These are phyloP conservation scores for Candida qinlingensis DNA, from an alignment of 805 yeast species.

Conservation along the genomic window DNA sequence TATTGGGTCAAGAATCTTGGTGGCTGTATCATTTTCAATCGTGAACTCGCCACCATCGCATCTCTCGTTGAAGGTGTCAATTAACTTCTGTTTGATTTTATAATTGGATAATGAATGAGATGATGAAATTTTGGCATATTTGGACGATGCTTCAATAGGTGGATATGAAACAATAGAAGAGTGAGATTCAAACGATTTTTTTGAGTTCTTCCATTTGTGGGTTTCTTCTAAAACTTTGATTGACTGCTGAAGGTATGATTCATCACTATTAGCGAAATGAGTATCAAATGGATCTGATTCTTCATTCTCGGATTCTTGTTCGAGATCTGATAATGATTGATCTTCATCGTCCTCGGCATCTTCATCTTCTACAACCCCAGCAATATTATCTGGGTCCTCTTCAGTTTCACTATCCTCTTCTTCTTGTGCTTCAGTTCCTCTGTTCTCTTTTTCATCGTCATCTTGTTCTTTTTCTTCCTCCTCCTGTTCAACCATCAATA, in stretches of 20 bases:
- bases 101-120: slow-evolving; percentile 27
- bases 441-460: slow-evolving; percentile 12
- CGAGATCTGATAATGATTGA: slow-evolving; percentile 13
- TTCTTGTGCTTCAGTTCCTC: slow-evolving; percentile 26
- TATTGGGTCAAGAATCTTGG: slow-evolving; percentile 54
- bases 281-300: slow-evolving; percentile 67
- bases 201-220: slow-evolving; percentile 22
- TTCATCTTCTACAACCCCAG: slow-evolving; percentile 19
- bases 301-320: slow-evolving; percentile 32
- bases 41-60: slow-evolving; percentile 18
- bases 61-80: slow-evolving; percentile 21
- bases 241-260: slow-evolving; percentile 31
- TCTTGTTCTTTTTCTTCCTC: slow-evolving; percentile 16
- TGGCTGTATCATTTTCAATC: slow-evolving; percentile 39
- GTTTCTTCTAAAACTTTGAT: slow-evolving; percentile 25
- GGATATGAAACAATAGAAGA: slow-evolving; percentile 23
- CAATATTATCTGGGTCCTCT: slow-evolving; percentile 24
- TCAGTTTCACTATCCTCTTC: slow-evolving; percentile 28
- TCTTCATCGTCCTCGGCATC: slow-evolving; percentile 20
- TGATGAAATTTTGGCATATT: slow-evolving; percentile 17
- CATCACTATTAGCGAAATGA: slow-evolving; percentile 57
- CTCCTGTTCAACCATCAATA: slow-evolving; percentile 45
- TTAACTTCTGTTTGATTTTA: slow-evolving; percentile 42
- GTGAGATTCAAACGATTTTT: slow-evolving; percentile 16
- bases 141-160: slow-evolving; percentile 14